phyloP scores from a whole-genome alignment of 2,329 filamentous ascomycete genomes.

The Myriosclerotinia duriaeana region DNA sequence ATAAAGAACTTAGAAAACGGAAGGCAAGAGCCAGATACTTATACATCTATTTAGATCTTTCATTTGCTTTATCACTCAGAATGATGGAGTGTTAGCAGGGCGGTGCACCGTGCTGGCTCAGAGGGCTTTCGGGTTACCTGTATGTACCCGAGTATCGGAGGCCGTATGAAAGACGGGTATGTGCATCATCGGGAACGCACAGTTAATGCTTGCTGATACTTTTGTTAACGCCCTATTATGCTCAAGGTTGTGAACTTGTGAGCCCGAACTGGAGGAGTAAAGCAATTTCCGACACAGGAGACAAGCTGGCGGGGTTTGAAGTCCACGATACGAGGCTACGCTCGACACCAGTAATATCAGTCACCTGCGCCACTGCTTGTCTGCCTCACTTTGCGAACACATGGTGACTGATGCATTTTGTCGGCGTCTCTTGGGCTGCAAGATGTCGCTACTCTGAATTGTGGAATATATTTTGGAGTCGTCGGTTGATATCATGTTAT shows the following conservation, averaged over 20 bases:
- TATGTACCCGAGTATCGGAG: constrained; percentile 6
- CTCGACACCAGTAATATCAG: constrained; percentile 1
- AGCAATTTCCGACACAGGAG: constrained; percentile 5
- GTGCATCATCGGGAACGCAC: constrained; percentile 7
- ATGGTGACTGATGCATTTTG: background rate
- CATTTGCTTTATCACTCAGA: background rate
- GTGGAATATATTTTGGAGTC: background rate
- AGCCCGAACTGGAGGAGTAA: background rate
- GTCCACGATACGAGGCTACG: background rate
- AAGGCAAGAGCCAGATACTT: background rate
- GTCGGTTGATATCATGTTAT: background rate
- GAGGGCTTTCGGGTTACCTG: constrained; percentile 14
- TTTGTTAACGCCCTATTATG: constrained; percentile 7
- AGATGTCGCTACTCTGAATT: background rate
- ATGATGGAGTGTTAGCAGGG: background rate
- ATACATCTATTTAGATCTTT: background rate
- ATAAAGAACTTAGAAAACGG: background rate
- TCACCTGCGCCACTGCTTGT: background rate
- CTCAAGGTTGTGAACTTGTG: background rate
- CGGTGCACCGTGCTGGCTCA: constrained; percentile 8
- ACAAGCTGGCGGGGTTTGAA: background rate
- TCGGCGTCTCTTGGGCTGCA: background rate
- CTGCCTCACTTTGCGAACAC: constrained; percentile 9
- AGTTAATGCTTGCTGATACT: background rate
- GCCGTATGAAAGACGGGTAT: background rate